These are phyloP conservation scores for Rutstroemia sp. DNA, from an alignment of 2,329 filamentous ascomycete species.

Conservation along the genomic window DNA sequence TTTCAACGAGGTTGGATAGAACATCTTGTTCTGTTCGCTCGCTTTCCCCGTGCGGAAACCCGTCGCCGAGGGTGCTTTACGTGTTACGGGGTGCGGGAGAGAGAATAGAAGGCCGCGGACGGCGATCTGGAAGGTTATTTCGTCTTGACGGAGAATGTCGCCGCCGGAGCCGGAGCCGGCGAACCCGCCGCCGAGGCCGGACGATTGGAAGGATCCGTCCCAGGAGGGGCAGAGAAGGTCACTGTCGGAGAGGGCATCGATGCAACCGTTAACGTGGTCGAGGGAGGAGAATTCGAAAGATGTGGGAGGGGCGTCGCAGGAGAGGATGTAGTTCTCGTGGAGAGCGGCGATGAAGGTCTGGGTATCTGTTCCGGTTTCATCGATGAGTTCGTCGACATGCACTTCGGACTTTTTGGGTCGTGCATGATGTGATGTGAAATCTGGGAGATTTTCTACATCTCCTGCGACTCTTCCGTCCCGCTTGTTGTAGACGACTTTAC, in stretches of 20 bases:
- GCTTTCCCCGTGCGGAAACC: constrained; percentile 31
- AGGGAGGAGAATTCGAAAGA: constrained; percentile 53
- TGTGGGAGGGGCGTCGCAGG: constrained; percentile 57
- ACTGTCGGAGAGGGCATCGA: constrained; percentile 78
- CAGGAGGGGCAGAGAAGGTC: constrained; percentile 75
- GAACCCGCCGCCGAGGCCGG: constrained; percentile 42
- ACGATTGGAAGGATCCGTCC: constrained; percentile 58
- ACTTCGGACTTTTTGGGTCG: constrained; percentile 59
- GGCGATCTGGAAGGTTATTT: constrained; percentile 87
- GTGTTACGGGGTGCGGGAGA: constrained; percentile 78
- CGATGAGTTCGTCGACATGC: constrained; percentile 68
- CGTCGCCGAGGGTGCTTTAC: constrained; percentile 38
- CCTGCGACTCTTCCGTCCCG: constrained; percentile 49
- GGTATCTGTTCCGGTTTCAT: constrained; percentile 88
- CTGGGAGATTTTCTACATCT: constrained; percentile 48
- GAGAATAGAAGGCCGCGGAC: constrained; percentile 80
- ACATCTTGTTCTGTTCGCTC: constrained; percentile 76
- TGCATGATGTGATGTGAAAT: constrained; percentile 48
- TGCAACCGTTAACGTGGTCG: constrained; percentile 76
- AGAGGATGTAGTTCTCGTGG: constrained; percentile 88
- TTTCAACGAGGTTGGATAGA: constrained; percentile 78
- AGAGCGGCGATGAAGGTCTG: constrained; percentile 83
- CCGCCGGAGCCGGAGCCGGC: constrained; percentile 48
- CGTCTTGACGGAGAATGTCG: constrained; percentile 80
- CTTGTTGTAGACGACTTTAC: constrained; percentile 96